Percentiles rank a stretch among this genome's conserved stretches.
Conservation (phyloP, 495 filamentous ascomycete species). For the Penicillium bovifimosum region DNA sequence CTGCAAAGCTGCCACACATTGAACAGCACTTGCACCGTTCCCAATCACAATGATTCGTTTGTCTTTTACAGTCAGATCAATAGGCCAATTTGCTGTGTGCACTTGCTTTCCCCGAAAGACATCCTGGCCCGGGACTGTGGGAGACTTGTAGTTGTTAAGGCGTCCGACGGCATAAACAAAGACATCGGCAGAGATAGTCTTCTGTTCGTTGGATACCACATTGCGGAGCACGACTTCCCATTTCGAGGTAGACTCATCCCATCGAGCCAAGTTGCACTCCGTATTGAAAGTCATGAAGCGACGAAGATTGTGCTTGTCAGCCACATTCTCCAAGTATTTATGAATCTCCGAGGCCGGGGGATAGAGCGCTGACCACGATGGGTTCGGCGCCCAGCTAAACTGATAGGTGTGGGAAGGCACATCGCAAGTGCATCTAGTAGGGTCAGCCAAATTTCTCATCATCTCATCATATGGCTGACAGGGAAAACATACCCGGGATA, state of each 20-base stretch:
- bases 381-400: conserved; percentile 13
- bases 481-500: conserved; percentile 45
- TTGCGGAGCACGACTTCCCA: background rate
- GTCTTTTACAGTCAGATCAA: background rate
- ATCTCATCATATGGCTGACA: background rate
- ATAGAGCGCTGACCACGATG: conserved; percentile 14
- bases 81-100: conserved; percentile 19
- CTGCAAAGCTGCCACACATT: conserved; percentile 12
- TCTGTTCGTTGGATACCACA: background rate
- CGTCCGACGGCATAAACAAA: conserved; percentile 11
- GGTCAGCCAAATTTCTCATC: background rate
- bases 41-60: conserved; percentile 18
- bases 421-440: conserved; percentile 12
- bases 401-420: conserved; percentile 16
- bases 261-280: background rate
- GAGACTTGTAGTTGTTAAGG: conserved; percentile 12
- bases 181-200: background rate
- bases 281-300: conserved; percentile 2
- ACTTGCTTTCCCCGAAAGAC: conserved; percentile 1
- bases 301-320: conserved; percentile 1
- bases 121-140: background rate
- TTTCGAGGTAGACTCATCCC: conserved; percentile 2
- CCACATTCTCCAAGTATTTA: conserved; percentile 7
- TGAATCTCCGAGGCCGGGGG: conserved; percentile 10
- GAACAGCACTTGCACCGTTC: conserved; percentile 17